Conservation (phyloP, 768 basidiomycete species). For the Kondoa subrosea region DNA sequence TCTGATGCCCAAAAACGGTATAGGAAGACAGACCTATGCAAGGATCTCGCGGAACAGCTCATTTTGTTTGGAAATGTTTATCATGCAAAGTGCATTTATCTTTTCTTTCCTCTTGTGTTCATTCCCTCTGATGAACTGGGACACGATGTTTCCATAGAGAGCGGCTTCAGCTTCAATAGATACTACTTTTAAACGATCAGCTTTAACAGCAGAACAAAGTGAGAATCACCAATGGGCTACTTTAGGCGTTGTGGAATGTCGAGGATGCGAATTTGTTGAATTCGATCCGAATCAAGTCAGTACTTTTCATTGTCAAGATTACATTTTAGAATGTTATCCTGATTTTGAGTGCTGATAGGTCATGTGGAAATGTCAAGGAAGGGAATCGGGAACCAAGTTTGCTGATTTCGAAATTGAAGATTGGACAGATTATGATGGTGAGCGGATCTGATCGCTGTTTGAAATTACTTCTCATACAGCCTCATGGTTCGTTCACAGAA, state of each 20-base stretch:
- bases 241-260: background rate
- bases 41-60: background rate
- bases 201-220: background rate
- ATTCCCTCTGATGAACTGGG: background rate
- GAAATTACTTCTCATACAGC: background rate
- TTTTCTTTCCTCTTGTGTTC: background rate
- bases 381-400: slow-evolving; percentile 2
- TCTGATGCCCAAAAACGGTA: background rate
- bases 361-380: slow-evolving; percentile 4
- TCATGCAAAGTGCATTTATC: background rate
- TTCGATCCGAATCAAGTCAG: slow-evolving; percentile 4
- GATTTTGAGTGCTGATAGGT: background rate
- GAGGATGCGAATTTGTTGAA: slow-evolving; percentile 5
- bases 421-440: slow-evolving; percentile 10
- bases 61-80: slow-evolving; percentile 7
- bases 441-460: background rate
- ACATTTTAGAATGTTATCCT: background rate
- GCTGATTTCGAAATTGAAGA: slow-evolving; percentile 3
- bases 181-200: background rate
- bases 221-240: background rate
- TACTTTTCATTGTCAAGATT: background rate
- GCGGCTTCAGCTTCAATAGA: slow-evolving; percentile 3
- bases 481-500: slow-evolving; percentile 1
- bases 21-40: background rate
- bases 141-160: background rate